These are phyloP conservation scores for Powellomyces hirtus DNA, from an alignment of 192 early-diverging fungal genomes.

Conservation along the genomic window DNA sequence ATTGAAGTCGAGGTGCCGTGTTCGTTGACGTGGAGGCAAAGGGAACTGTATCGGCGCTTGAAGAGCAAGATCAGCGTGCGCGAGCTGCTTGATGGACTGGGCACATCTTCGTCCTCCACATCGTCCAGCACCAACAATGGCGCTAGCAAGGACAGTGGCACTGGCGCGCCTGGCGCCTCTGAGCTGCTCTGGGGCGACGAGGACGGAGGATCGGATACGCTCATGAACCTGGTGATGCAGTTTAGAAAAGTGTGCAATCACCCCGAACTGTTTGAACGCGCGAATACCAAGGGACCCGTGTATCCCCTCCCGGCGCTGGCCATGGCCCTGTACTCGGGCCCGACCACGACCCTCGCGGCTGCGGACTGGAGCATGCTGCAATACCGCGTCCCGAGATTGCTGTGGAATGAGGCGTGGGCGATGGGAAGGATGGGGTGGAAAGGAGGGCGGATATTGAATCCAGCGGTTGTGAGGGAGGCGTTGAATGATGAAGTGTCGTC, in stretches of 20 bases:
- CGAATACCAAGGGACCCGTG: constrained; percentile 71
- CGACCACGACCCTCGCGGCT: background rate
- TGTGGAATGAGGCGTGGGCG: background rate
- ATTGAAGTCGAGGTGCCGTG: constrained; percentile 75
- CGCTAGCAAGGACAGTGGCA: background rate
- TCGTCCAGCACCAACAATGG: background rate
- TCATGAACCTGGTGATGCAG: constrained; percentile 97
- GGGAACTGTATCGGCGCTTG: constrained; percentile 20
- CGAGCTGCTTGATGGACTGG: constrained; percentile 20
- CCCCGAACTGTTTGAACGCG: constrained; percentile 86
- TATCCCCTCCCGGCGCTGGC: background rate
- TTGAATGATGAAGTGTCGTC: background rate
- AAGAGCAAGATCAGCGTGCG: constrained; percentile 41
- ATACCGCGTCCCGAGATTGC: background rate
- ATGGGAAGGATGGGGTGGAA: background rate
- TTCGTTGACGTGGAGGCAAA: constrained; percentile 23
- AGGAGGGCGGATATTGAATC: background rate
- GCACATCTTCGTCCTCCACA: background rate
- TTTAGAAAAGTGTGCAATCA: constrained; percentile 92
- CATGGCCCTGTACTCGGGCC: constrained; percentile 3
- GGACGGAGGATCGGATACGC: constrained; percentile 45
- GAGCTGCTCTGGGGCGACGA: constrained; percentile 27
- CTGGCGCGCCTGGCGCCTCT: no score
- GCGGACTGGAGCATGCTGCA: constrained; percentile 6
- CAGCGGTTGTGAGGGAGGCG: background rate